These are phyloP conservation scores for Chloranthus sessilifolius DNA, from an alignment of 164 flowering plant genomes.

Conservation along the genomic window DNA sequence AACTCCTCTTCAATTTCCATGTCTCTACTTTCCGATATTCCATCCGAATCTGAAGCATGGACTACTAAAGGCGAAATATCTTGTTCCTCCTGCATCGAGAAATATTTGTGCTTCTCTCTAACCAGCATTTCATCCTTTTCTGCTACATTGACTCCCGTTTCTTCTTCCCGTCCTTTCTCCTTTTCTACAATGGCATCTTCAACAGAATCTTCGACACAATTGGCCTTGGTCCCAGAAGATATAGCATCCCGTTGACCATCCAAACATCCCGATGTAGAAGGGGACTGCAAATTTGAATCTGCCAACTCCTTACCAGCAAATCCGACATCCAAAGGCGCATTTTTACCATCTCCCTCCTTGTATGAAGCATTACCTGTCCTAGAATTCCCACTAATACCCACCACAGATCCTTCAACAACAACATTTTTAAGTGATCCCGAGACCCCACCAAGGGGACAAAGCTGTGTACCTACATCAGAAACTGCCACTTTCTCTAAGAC, in stretches of 20 bases:
- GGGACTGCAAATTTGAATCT: constrained; percentile 3
- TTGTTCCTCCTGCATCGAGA: constrained; percentile 1
- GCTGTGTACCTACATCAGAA: constrained; percentile 5
- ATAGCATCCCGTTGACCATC: constrained; percentile 13
- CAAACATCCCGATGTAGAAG: constrained; percentile 3
- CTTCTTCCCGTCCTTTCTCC: constrained; percentile 3
- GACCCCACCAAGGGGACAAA: constrained; percentile 10
- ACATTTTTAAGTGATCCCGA: constrained; percentile 6
- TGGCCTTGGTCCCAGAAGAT: constrained; percentile 1
- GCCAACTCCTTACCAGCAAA: constrained; percentile 11
- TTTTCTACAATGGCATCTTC: background rate
- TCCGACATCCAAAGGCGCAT: constrained; percentile 3
- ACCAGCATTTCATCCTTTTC: constrained; percentile 5
- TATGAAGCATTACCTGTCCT: background rate
- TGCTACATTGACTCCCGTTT: constrained; percentile 4
- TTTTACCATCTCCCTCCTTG: constrained; percentile 9
- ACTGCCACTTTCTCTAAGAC: constrained; percentile 9
- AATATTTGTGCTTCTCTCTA: constrained; percentile 8
- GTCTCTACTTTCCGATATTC: constrained; percentile 6
- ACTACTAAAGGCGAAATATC: constrained; percentile 10
- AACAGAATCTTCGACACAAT: background rate
- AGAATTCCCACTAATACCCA: constrained; percentile 1
- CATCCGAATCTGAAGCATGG: constrained; percentile 13
- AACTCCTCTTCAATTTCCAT: constrained; percentile 28
- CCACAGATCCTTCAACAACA: constrained; percentile 12